A percentile compares a stretch with the other conserved stretches of the same genome.
Conservation (phyloP, 2,329 filamentous ascomycete genomes). For the Penicillium capsulatum region DNA sequence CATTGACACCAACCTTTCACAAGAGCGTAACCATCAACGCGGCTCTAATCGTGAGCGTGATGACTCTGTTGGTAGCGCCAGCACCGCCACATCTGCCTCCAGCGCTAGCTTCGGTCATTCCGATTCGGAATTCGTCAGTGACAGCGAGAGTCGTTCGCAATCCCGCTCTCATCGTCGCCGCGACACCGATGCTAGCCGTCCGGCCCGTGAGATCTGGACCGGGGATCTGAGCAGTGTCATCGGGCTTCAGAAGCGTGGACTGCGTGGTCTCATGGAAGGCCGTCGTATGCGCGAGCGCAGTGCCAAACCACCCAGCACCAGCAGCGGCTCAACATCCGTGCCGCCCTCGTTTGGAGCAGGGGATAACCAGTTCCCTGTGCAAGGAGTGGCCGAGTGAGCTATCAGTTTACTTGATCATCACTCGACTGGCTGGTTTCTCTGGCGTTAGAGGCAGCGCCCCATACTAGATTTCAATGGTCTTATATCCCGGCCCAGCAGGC, state of each 20-base stretch:
- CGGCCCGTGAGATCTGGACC: constrained; percentile 66
- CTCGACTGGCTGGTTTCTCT: too few relatives aligned
- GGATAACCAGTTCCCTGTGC: constrained; percentile 15
- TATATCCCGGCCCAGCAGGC: too few relatives aligned
- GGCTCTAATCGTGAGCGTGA: constrained; percentile 30
- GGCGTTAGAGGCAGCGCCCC: too few relatives aligned
- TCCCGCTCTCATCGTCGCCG: constrained; percentile 40
- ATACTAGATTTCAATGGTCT: too few relatives aligned
- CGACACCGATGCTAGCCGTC: constrained; percentile 33
- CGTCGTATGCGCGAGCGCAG: constrained; percentile 74
- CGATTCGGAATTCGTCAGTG: constrained; percentile 32
- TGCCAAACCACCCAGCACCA: constrained; percentile 29
- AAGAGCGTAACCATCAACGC: constrained; percentile 17
- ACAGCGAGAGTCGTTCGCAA: constrained; percentile 27
- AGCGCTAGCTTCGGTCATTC: constrained; percentile 39
- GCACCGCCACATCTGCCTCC: constrained; percentile 38
- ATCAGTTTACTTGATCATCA: too few relatives aligned
- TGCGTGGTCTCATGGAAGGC: constrained; percentile 92
- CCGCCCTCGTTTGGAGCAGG: constrained; percentile 14
- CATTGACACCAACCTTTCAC: constrained; percentile 39
- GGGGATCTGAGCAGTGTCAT: constrained; percentile 77
- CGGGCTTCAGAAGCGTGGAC: constrained; percentile 86
- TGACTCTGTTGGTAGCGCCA: constrained; percentile 39
- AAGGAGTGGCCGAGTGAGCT: constrained; percentile 18
- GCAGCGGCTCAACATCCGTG: constrained; percentile 18